Conservation (phyloP, 441 rosid species). For the Melianthus villosus region DNA sequence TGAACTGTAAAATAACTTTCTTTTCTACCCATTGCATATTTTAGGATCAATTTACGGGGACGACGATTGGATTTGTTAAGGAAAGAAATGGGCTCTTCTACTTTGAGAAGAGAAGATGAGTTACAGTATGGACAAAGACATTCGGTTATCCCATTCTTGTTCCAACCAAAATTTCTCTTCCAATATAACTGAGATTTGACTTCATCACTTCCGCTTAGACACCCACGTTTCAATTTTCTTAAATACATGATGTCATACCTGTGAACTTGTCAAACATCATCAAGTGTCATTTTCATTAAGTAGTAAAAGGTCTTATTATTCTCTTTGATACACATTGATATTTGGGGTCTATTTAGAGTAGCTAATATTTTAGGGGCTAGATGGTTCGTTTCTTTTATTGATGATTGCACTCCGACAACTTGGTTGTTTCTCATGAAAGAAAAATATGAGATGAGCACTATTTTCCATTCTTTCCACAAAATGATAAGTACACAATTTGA, state of each 20-base stretch:
- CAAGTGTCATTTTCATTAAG: neutral
- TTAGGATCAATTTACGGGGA: too few species aligned
- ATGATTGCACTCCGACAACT: neutral
- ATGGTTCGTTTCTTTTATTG: conserved; percentile 5
- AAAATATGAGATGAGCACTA: neutral
- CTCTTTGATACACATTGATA: neutral
- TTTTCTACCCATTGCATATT: too few species aligned
- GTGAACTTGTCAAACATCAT: neutral
- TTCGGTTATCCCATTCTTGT: too few species aligned
- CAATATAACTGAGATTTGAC: too few species aligned
- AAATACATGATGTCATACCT: too few species aligned
- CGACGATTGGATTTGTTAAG: too few species aligned
- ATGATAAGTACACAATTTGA: neutral
- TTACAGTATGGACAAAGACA: too few species aligned
- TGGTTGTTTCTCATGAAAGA: neutral
- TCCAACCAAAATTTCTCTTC: too few species aligned
- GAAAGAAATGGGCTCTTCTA: too few species aligned
- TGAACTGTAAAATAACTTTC: neutral
- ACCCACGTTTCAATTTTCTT: too few species aligned
- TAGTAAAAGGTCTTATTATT: conserved; percentile 2
- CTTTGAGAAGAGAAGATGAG: too few species aligned
- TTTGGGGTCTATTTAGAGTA: neutral
- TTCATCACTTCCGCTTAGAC: too few species aligned
- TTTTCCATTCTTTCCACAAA: neutral
- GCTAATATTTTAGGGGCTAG: neutral